Evolutionary conservation across 116 monocot genomes (phyloP).

Genomic region (Papilionanthe hybrid): DNA sequence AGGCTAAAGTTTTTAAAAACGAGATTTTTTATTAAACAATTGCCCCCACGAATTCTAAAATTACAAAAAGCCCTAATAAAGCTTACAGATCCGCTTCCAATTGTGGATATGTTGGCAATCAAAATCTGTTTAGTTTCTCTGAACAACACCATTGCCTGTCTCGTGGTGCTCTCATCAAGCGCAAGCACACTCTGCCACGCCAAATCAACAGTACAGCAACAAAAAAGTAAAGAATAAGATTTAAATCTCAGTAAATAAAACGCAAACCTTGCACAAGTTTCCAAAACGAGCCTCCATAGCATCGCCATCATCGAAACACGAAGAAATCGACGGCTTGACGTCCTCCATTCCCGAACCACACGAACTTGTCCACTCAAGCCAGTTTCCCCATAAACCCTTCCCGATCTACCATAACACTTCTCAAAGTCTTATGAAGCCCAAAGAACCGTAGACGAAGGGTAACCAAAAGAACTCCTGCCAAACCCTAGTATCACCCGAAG

Average conservation of each 20-base stretch:
- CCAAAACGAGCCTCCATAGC: constrained; percentile 49
- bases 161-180: constrained; percentile 33
- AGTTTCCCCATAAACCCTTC: constrained; percentile 16
- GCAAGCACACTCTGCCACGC: constrained; percentile 28
- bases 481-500: not conserved
- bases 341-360: constrained; percentile 22
- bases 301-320: constrained; percentile 20
- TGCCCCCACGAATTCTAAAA: not conserved
- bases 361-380: constrained; percentile 11
- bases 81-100: constrained; percentile 62
- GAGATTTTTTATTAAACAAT: not conserved
- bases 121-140: constrained; percentile 48
- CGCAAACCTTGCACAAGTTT: constrained; percentile 54
- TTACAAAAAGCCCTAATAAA: not conserved
- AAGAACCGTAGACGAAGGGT: not conserved
- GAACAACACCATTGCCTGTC: constrained; percentile 48
- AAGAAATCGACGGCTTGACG: constrained; percentile 27
- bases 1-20: constrained; percentile 23
- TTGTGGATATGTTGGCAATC: constrained; percentile 36
- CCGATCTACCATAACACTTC: constrained; percentile 4
- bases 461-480: not conserved
- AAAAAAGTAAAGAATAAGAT: not conserved
- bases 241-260: not conserved
- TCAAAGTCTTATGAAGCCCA: not conserved
- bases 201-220: not conserved